Conservation (phyloP, 225 moss, liverwort and hornwort genomes). For the Polytrichum commune region DNA sequence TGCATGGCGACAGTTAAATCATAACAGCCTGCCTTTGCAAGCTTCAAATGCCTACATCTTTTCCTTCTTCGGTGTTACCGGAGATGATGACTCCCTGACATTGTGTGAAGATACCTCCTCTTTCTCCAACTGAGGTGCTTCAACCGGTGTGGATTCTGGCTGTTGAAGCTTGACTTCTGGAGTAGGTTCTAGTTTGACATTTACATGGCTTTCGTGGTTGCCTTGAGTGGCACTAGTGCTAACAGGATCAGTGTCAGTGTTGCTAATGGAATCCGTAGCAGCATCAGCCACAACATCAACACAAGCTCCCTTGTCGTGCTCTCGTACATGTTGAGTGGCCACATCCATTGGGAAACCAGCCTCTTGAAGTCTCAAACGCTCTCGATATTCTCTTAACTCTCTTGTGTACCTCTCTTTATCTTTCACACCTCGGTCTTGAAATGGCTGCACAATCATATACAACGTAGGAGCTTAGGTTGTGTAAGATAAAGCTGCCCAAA, state of each 20-base stretch:
- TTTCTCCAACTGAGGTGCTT: background rate
- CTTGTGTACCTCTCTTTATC: conserved; percentile 91
- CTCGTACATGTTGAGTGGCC: conserved; percentile 16
- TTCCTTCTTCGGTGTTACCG: background rate
- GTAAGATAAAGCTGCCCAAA: too few relatives aligned
- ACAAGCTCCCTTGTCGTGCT: conserved; percentile 18
- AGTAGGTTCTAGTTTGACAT: conserved; percentile 25
- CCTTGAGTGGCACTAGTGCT: conserved; percentile 16
- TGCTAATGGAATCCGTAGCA: conserved; percentile 28
- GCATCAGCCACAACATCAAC: conserved; percentile 33
- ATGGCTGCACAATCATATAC: conserved; percentile 59
- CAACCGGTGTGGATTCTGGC: background rate
- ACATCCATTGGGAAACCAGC: conserved; percentile 18
- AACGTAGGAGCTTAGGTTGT: background rate
- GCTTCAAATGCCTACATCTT: background rate
- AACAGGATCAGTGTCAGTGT: conserved; percentile 30
- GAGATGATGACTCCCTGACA: background rate
- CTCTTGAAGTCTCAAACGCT: conserved; percentile 35
- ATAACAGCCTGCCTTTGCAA: background rate
- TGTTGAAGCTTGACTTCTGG: conserved; percentile 11
- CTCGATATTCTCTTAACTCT: conserved; percentile 68
- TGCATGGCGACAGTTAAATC: background rate
- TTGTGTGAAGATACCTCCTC: conserved; percentile 4
- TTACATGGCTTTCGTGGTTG: conserved; percentile 19
- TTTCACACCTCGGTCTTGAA: conserved; percentile 87